Evolutionary conservation across 805 yeast species (phyloP).

Genomic region (Ogataea nonfermentans): DNA sequence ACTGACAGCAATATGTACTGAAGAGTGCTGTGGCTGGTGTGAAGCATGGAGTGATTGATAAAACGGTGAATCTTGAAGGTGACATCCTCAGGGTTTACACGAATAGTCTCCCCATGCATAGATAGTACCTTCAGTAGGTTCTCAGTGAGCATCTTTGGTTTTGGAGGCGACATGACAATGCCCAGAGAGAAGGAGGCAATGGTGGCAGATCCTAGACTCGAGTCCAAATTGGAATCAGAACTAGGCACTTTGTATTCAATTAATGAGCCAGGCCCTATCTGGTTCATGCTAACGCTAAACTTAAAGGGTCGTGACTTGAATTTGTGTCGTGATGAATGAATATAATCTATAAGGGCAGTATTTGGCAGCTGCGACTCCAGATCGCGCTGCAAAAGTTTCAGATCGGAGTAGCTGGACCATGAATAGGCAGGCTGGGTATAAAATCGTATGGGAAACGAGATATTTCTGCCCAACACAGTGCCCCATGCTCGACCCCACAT

Average conservation of each 20-base stretch:
- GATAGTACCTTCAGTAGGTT: slow-evolving; percentile 12
- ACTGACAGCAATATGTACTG: slow-evolving; percentile 3
- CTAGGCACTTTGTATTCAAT: not conserved
- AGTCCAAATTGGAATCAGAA: not conserved
- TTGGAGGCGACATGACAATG: slow-evolving; percentile 1
- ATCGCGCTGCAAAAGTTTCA: not conserved
- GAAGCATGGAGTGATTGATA: slow-evolving; percentile 1
- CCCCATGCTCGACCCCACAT: slow-evolving; percentile 7
- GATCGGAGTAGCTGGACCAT: not conserved
- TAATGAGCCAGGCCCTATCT: not conserved
- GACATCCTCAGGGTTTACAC: slow-evolving; percentile 48
- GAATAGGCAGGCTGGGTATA: not conserved
- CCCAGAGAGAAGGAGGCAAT: slow-evolving; percentile 1
- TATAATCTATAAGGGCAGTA: not conserved
- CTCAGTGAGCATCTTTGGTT: slow-evolving; percentile 2
- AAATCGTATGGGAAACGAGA: not conserved
- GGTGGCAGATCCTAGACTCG: too few species aligned
- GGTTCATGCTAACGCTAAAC: slow-evolving; percentile 1
- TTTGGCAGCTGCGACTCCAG: not conserved
- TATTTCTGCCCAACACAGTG: too few species aligned
- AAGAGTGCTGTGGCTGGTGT: not conserved
- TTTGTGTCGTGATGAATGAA: not conserved
- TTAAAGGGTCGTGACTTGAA: not conserved
- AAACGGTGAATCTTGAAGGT: slow-evolving; percentile 24
- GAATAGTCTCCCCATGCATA: slow-evolving; percentile 48